Conservation (phyloP, 768 basidiomycete genomes). For the Crepidotus variabilis region DNA sequence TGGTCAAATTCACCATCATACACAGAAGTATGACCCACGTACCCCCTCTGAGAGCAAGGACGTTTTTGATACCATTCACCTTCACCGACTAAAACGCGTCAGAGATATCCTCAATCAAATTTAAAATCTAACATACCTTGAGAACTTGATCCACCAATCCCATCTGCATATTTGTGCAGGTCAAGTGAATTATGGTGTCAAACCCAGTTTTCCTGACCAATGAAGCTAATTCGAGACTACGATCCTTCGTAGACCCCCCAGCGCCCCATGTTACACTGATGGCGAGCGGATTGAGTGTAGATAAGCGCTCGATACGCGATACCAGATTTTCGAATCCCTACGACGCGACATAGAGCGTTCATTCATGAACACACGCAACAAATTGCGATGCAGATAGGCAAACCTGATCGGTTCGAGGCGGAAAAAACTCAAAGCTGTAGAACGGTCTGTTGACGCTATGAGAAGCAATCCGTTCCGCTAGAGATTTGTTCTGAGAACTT, state of each 20-base stretch:
- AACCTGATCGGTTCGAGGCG: conserved; percentile 90
- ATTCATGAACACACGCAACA: neutral
- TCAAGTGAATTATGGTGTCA: conserved; percentile 90
- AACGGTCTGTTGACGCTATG: conserved; percentile 48
- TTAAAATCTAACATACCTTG: conserved; percentile 40
- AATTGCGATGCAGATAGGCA: neutral
- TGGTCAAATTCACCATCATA: neutral
- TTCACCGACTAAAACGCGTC: conserved; percentile 59
- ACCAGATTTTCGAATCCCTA: conserved; percentile 92
- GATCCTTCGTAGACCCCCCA: conserved; percentile 86
- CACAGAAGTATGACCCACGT: conserved; percentile 13
- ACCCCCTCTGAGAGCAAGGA: conserved; percentile 93
- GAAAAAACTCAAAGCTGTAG: conserved; percentile 96
- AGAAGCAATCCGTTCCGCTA: conserved; percentile 51
- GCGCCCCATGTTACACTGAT: conserved; percentile 98
- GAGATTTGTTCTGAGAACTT: neutral
- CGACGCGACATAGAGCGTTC: neutral
- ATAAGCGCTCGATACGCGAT: conserved; percentile 79
- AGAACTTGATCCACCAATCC: conserved; percentile 86
- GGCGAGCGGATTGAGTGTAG: conserved; percentile 74
- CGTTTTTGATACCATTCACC: conserved; percentile 77
- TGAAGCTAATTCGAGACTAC: conserved; percentile 82
- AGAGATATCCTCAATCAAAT: neutral
- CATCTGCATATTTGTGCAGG: conserved; percentile 94
- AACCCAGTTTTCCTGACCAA: conserved; percentile 71